phyloP scores from a whole-genome alignment of 2,329 filamentous ascomycete genomes.

The Aureobasidium sp. region DNA sequence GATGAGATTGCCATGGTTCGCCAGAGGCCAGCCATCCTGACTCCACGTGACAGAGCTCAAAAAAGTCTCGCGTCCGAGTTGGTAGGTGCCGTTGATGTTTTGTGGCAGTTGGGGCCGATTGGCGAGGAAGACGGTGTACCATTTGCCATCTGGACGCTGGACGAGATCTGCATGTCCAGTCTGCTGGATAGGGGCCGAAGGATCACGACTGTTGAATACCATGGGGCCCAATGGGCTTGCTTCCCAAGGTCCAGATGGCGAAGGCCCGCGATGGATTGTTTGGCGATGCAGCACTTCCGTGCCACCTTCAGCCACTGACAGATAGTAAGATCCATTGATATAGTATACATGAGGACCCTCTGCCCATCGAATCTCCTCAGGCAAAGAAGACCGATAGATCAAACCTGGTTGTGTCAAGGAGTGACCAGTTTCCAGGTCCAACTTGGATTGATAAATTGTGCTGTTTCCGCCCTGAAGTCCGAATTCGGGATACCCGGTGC shows the following conservation, averaged over 20 bases:
- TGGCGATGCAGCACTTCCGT: not conserved
- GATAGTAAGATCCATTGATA: not conserved
- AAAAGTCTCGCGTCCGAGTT: not conserved
- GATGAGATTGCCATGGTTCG: not conserved
- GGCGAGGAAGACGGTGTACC: not conserved
- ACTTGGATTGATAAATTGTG: not conserved
- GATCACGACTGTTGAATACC: not conserved
- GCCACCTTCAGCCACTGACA: not conserved
- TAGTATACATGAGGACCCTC: not conserved
- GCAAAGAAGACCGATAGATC: not conserved
- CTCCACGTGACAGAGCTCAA: not conserved
- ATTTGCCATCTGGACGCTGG: not conserved
- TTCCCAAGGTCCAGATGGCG: slow-evolving; percentile 1
- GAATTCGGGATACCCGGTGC: not conserved
- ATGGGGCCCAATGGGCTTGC: not conserved
- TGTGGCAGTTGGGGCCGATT: not conserved
- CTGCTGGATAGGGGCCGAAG: not conserved
- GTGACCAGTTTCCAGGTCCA: not conserved
- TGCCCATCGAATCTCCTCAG: not conserved
- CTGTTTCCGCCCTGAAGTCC: not conserved
- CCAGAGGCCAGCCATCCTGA: not conserved
- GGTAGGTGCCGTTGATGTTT: not conserved
- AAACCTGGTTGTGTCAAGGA: not conserved
- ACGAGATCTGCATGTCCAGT: not conserved
- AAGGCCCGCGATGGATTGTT: not conserved